These are phyloP conservation scores for Cyphellophora europaea DNA, from an alignment of 2,329 filamentous ascomycete species.

Conservation along the genomic window DNA sequence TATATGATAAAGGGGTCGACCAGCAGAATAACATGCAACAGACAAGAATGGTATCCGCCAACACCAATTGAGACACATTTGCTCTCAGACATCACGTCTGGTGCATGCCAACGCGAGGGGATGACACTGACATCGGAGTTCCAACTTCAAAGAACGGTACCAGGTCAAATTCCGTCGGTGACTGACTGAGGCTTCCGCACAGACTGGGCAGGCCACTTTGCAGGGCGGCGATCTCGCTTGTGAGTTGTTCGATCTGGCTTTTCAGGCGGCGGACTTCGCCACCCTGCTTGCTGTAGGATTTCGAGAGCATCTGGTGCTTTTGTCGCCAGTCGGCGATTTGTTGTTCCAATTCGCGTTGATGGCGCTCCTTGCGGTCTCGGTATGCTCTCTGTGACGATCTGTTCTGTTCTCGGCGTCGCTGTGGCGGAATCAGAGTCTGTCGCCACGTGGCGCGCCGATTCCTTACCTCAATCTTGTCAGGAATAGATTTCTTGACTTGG, in stretches of 20 bases:
- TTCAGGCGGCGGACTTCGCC: conserved; percentile 14
- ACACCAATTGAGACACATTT: no score
- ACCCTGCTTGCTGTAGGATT: conserved; percentile 13
- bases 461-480: conserved; percentile 18
- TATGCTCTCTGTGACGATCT: conserved; percentile 68
- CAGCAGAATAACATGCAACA: no score
- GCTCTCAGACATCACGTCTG: no score
- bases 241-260: conserved; percentile 15
- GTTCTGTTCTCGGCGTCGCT: conserved; percentile 17
- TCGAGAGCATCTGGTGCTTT: conserved; percentile 13
- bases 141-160: conserved; percentile 16
- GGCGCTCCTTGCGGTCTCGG: conserved; percentile 88
- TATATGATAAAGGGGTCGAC: no score
- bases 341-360: conserved; percentile 83
- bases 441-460: no score
- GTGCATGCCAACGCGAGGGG: no score
- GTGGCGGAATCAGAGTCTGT: conserved; percentile 3
- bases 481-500: conserved; percentile 13
- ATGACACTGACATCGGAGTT: no score
- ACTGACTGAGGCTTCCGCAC: conserved; percentile 11
- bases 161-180: conserved; percentile 15
- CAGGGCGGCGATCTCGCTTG: conserved; percentile 12
- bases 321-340: conserved; percentile 16
- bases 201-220: conserved; percentile 11
- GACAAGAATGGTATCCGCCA: no score